Conservation (phyloP, 1,284 basidiomycete genomes). For the Inonotus hispidus region DNA sequence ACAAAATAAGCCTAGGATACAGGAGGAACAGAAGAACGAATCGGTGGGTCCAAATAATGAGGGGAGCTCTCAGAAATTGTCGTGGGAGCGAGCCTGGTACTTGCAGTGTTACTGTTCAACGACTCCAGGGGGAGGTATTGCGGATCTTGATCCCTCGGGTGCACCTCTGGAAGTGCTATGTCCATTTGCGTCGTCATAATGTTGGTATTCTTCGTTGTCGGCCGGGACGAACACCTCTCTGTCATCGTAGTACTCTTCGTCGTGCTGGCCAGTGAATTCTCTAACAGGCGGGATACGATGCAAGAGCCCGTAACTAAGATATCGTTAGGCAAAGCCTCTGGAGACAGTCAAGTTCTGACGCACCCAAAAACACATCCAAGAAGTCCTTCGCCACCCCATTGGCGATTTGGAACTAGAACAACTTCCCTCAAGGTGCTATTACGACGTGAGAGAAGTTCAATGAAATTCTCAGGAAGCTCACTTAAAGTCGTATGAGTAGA, state of each 20-base stretch:
- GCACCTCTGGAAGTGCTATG: background rate
- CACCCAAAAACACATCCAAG: conserved; percentile 93
- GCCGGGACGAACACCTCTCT: conserved; percentile 18
- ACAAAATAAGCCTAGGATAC: background rate
- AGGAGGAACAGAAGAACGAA: background rate
- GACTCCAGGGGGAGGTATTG: background rate
- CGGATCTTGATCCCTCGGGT: background rate
- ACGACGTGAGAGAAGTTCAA: conserved; percentile 19
- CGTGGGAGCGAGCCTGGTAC: background rate
- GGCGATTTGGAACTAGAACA: conserved; percentile 87
- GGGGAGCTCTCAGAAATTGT: background rate
- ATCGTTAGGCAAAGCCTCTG: conserved; percentile 3
- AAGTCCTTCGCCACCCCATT: conserved; percentile 94
- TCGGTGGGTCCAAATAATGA: conserved; percentile 18
- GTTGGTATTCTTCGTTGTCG: conserved; percentile 16
- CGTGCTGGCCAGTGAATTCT: background rate
- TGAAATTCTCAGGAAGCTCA: conserved; percentile 38
- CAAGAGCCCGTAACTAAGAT: conserved; percentile 67
- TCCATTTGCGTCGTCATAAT: background rate
- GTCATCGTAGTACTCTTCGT: conserved; percentile 15
- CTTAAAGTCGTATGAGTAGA: conserved; percentile 98
- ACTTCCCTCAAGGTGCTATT: conserved; percentile 84
- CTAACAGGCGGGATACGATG: conserved; percentile 73
- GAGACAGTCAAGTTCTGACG: conserved; percentile 25
- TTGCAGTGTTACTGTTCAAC: background rate